Base-by-base conservation (phyloP, 306 rosid species). In the Trifolium subterraneum region DNA sequence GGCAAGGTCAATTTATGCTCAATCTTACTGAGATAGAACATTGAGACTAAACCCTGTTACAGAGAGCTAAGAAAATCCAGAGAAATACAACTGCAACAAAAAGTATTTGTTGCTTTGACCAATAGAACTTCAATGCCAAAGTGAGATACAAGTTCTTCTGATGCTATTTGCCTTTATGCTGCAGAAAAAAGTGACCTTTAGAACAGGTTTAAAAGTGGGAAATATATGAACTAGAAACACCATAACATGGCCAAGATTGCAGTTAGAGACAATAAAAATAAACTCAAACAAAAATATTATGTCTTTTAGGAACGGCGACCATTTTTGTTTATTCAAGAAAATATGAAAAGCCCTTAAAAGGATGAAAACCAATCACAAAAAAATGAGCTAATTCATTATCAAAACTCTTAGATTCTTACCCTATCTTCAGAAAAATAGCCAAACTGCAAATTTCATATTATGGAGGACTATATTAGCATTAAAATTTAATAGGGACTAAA, bases 11-110 rank as follows among this genome's bases (percentile, higher is more conserved):
- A 68, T 10, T 87, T 86, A 70, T 93, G 96, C 86, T 90, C 90
- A 2, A 90, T 76, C 76, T 75, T 87, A 80, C 96, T 93, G 13
- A 87, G 92, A 83, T 90, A 88, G 84, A 93, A 93, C 98, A 93
- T 93, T 79, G 64, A 80, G 41, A 31, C 82, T 59, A 59, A 25
- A 59, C 39, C 19, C 39, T 59, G 5, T 25, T 56, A 52, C 6
- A 19, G 12, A 51, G 7, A 7, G 45, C 54, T 27, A 27, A 27
- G 4, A 23, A 35, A 29, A 6, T 8, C 33, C 70, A 19, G 31
- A 41, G 35, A 65, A 41, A 65, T 13, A 60, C 33, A 60, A 72
- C 33, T 7, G 7, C 4, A 60, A 41, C 14, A 54, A 16, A 66
- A 56, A 42, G 50, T 56, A 16, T 39, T 3, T 12, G 13, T 38